These are phyloP conservation scores for Cryptosporidium felis DNA, from an alignment of 169 alveolate species.

Conservation along the genomic window DNA sequence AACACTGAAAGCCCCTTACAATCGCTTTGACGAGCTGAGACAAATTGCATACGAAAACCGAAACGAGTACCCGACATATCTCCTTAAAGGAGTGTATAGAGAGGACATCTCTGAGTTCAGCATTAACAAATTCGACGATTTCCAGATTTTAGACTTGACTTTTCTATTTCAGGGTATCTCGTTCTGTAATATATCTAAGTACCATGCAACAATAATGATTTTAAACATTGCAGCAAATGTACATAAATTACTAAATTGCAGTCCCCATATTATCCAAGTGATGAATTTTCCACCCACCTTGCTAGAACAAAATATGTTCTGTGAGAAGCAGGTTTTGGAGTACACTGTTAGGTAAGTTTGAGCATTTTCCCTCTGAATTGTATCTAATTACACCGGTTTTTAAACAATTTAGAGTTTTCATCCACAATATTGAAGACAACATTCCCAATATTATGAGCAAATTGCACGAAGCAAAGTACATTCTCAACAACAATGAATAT, in stretches of 20 bases:
- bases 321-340: slow-evolving; percentile 3
- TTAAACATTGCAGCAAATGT: slow-evolving; percentile 49
- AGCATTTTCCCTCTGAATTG: background rate
- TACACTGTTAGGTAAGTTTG: slow-evolving; percentile 39
- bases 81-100: slow-evolving; percentile 39
- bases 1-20: slow-evolving; percentile 25
- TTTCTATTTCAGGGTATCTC: slow-evolving; percentile 53
- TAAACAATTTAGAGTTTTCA: slow-evolving; percentile 12
- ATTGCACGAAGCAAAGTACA: slow-evolving; percentile 23
- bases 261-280: slow-evolving; percentile 59
- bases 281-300: slow-evolving; percentile 52
- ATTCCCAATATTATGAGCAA: slow-evolving; percentile 1
- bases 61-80: slow-evolving; percentile 3
- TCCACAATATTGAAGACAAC: slow-evolving; percentile 35
- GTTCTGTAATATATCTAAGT: slow-evolving; percentile 51
- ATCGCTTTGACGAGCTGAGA: background rate
- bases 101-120: slow-evolving; percentile 8
- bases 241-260: slow-evolving; percentile 44
- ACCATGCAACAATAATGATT: slow-evolving; percentile 56
- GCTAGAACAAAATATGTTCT: slow-evolving; percentile 18
- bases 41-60: background rate
- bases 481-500: background rate
- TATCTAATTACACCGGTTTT: too few species aligned
- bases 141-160: slow-evolving; percentile 35
- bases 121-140: slow-evolving; percentile 32